Base-by-base conservation (phyloP, 202 grass and related monocot genomes). In the Zoysia matrella region DNA sequence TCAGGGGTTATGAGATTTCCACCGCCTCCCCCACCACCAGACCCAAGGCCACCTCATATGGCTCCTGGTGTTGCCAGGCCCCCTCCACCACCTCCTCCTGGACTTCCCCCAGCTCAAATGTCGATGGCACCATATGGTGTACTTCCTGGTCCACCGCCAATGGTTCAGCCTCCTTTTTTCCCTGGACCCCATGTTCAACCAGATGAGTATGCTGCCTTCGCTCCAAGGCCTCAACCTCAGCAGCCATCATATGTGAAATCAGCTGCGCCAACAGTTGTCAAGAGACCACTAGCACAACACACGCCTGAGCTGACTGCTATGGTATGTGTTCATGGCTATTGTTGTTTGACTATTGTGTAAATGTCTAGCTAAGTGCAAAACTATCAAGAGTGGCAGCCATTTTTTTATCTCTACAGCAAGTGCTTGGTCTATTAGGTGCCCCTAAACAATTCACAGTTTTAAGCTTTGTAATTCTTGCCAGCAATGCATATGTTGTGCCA, bases 191-290 rank as follows among this genome's bases (percentile, higher is more conserved):
- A 86, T 82, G 50, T 82, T 67, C 89, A 91, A 68, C 74, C 84
- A 80, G 88, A 87, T 61, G 92, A 93, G n/a, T 84, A 86, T 77
- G 67, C 83, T 83, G 89, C 84, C 62, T 80, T 91, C 52, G 85
- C 60, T 77, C 80, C 92, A 67, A 82, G 82, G 62, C 86, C 90
- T 66, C 84, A 89, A 77, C 91, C 90, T 72, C 96, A 90, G 73
- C 94, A 94, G 77, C 93, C 96, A 81, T 95, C 96, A 68, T 99
- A 99, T 90, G 89, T 99, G 55, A 99, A 99, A 52, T 92, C 96
- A 41, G 96, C 96, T 74, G 96, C 96, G 61, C 86, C 96, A 64
- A 99, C 96, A 40, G 96, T 99, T 86, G 87, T 99, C 11, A 99
- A 99, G 87, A 90, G 96, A 74, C 93, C 92, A 76, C 88, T 99